Evolutionary conservation across 352 stramenopile species (phyloP).

Genomic region (Phytophthora palmivora): DNA sequence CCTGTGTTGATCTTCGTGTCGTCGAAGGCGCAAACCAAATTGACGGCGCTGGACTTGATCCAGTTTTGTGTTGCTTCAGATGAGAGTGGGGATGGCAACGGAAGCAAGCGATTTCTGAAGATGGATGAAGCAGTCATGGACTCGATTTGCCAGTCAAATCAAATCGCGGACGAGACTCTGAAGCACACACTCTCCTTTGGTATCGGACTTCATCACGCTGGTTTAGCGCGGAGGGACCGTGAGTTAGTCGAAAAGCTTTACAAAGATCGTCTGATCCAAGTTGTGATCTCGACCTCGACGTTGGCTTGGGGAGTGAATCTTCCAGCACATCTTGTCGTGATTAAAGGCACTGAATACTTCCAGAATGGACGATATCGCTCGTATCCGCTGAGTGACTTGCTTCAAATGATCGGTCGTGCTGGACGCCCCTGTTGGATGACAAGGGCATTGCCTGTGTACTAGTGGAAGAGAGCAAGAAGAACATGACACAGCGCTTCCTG

Average conservation of each 20-base stretch:
- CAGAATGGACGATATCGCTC: constrained; percentile 95
- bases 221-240: constrained; percentile 86
- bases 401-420: constrained; percentile 99
- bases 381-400: constrained; percentile 97
- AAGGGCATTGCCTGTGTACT: constrained; percentile 97
- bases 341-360: constrained; percentile 99
- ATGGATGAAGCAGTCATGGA: constrained; percentile 92
- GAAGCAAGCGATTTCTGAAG: constrained; percentile 94
- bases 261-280: constrained; percentile 95
- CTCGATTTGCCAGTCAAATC: constrained; percentile 81
- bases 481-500: constrained; percentile 98
- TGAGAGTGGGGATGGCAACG: constrained; percentile 70
- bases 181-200: constrained; percentile 97
- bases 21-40: constrained; percentile 96
- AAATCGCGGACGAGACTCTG: constrained; percentile 92
- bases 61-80: constrained; percentile 85
- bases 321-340: constrained; percentile 97
- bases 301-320: constrained; percentile 98
- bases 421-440: constrained; percentile 96
- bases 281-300: constrained; percentile 93
- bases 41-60: constrained; percentile 98
- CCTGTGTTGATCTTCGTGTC: constrained; percentile 98
- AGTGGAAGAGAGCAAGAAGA: constrained; percentile 98
- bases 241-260: constrained; percentile 98
- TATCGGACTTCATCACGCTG: constrained; percentile 98